Base-by-base conservation (phyloP, 441 rosid genomes). In the Gossypium aridum region DNA sequence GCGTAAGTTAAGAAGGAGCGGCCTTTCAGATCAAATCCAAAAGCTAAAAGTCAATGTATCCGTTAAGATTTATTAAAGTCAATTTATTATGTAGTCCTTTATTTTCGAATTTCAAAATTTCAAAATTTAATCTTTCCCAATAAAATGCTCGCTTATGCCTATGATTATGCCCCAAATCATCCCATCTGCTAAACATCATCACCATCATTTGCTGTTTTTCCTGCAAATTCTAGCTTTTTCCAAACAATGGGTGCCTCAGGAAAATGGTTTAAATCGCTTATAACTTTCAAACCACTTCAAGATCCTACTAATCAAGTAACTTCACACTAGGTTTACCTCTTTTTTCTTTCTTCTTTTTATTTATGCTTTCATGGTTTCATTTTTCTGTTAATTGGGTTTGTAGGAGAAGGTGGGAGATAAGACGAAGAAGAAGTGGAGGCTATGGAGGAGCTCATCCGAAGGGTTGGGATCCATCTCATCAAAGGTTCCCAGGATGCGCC, bases 381-480 rank as follows among this genome's bases (percentile, higher is more conserved):
- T 59, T 59, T 9, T 55, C 49, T 78, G 88, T 90, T 84, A 14
- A 8, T 56, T 56, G 34, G 64, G 64, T 59, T 59, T 59, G 64
- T 23, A 59, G 34, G 64, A 59, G 64, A 89, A 82, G 77, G 67
- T 80, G 70, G 81, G 82, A 13, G 90, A 80, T 0, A 89, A 78
- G 79, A 76, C 84, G 17, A 90, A 87, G 88, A 94, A 90, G 90
- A 92, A 88, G 81, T 95, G 99, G 99, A 91, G 80, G 85, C 78
- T 91, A 7, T 93, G 98, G 98, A 85, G 98, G 89, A 85, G 86
- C 64, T 82, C 98, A n/a, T 90, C 98, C 0, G 96, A 89, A 64
- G 90, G 92, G 80, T 80, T 73, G 37, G 83, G 77, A 34, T 78
- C 89, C 17, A 78, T 90, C 2, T 75, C 81, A 34, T 73, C 69